Evolutionary conservation across 352 stramenopile species (phyloP).

Genomic region (Phytophthora colocasiae): DNA sequence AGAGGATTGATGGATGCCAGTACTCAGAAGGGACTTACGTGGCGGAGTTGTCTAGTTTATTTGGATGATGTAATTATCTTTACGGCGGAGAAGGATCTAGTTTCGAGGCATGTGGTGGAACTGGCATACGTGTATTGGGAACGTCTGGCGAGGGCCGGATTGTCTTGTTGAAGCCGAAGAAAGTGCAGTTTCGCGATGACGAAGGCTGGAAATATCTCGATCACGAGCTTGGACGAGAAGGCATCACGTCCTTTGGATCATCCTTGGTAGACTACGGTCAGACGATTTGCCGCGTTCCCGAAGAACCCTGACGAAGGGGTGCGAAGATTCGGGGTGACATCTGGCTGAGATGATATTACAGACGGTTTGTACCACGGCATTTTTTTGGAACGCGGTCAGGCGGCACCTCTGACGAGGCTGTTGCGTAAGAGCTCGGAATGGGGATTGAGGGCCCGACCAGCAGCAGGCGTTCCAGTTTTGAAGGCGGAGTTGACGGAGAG

Average conservation of each 20-base stretch:
- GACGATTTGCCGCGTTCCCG: no score
- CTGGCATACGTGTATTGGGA: background rate
- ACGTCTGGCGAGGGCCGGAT: background rate
- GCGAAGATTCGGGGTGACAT: constrained; percentile 32
- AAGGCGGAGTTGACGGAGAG: constrained; percentile 3
- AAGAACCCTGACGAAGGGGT: constrained; percentile 8
- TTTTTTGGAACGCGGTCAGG: constrained; percentile 20
- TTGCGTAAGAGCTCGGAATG: constrained; percentile 24
- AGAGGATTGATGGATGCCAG: background rate
- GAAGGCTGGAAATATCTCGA: constrained; percentile 33
- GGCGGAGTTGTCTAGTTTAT: background rate
- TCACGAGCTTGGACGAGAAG: constrained; percentile 28
- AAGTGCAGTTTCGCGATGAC: constrained; percentile 26
- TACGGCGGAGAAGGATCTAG: background rate
- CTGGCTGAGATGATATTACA: constrained; percentile 38
- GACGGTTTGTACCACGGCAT: constrained; percentile 24
- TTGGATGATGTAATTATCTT: background rate
- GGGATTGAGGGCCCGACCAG: constrained; percentile 26
- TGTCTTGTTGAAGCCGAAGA: constrained; percentile 19
- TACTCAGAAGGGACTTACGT: background rate
- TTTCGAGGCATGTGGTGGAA: background rate
- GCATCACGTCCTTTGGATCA: constrained; percentile 8
- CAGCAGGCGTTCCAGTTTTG: constrained; percentile 24
- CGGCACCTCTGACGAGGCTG: constrained; percentile 23
- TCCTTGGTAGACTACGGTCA: no score